Conservation (phyloP, 1,139 yeast genomes). For the Protomyces gravidus region DNA sequence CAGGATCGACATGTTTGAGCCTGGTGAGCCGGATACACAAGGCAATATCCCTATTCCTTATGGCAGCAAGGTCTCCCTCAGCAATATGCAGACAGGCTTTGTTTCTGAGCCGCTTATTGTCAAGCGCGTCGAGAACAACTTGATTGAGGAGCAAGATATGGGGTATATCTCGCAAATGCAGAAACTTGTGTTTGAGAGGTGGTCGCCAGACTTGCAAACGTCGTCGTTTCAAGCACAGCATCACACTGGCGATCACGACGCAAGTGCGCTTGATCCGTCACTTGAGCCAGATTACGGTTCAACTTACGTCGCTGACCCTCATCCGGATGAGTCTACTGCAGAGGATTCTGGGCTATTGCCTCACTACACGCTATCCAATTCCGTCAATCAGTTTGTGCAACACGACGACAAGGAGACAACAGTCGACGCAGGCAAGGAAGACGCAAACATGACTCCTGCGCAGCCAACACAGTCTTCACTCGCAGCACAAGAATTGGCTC, state of each 20-base stretch:
- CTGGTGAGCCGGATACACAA: not conserved
- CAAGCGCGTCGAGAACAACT: slow-evolving; percentile 27
- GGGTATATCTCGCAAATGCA: slow-evolving; percentile 29
- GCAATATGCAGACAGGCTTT: slow-evolving; percentile 3
- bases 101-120: slow-evolving; percentile 22
- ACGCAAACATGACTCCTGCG: no score
- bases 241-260: slow-evolving; percentile 4
- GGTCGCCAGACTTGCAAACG: not conserved
- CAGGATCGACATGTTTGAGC: slow-evolving; percentile 2
- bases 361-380: not conserved
- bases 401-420: not conserved
- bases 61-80: slow-evolving; percentile 16
- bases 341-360: not conserved
- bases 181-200: slow-evolving; percentile 16
- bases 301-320: not conserved
- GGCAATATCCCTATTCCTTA: slow-evolving; percentile 15
- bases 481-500: no score
- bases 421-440: not conserved
- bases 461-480: no score
- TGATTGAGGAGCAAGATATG: slow-evolving; percentile 11
- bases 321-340: not conserved
- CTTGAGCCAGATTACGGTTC: not conserved
- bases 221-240: slow-evolving; percentile 4
- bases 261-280: not conserved
- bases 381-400: not conserved